Evolutionary conservation across 768 basidiomycete species (phyloP).

Genomic region (Hydnomerulius pinastri): DNA sequence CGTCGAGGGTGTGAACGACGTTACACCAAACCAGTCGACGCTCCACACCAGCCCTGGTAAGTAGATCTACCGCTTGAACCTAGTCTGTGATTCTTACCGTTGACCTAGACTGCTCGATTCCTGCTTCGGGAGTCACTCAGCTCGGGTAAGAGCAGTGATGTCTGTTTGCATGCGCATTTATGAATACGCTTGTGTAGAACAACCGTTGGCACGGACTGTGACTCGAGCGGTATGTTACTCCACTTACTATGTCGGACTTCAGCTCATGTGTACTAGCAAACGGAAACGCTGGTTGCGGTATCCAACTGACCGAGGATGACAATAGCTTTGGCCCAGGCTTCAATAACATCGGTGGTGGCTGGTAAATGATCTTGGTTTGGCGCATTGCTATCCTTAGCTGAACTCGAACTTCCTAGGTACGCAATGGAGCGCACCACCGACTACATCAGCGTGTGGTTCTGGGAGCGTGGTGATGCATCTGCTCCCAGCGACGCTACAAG

Average conservation of each 20-base stretch:
- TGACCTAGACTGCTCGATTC: conserved; percentile 28
- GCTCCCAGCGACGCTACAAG: conserved; percentile 36
- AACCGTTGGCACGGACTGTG: conserved; percentile 23
- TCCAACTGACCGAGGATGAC: conserved; percentile 20
- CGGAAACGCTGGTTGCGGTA: conserved; percentile 42
- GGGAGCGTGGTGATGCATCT: conserved; percentile 34
- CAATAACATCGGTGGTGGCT: conserved; percentile 41
- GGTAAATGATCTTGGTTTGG: conserved; percentile 22
- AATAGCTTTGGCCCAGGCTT: conserved; percentile 32
- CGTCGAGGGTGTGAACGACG: conserved; percentile 50
- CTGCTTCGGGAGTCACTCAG: conserved; percentile 18
- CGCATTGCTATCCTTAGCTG: neutral
- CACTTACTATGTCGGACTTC: neutral
- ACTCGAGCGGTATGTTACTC: conserved; percentile 17
- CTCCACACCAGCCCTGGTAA: conserved; percentile 57
- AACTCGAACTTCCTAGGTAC: conserved; percentile 28
- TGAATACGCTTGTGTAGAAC: conserved; percentile 15
- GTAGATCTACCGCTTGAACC: conserved; percentile 1
- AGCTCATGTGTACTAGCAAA: conserved; percentile 18
- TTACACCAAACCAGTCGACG: conserved; percentile 50
- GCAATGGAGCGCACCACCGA: conserved; percentile 37
- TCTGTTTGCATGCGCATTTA: neutral
- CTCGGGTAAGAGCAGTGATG: conserved; percentile 23
- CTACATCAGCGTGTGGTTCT: conserved; percentile 44
- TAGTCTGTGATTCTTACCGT: neutral